Percentiles rank a stretch among this genome's conserved stretches.
phyloP scores from a whole-genome alignment of 2,329 filamentous ascomycete genomes.

The Epichloe aotearoae region DNA sequence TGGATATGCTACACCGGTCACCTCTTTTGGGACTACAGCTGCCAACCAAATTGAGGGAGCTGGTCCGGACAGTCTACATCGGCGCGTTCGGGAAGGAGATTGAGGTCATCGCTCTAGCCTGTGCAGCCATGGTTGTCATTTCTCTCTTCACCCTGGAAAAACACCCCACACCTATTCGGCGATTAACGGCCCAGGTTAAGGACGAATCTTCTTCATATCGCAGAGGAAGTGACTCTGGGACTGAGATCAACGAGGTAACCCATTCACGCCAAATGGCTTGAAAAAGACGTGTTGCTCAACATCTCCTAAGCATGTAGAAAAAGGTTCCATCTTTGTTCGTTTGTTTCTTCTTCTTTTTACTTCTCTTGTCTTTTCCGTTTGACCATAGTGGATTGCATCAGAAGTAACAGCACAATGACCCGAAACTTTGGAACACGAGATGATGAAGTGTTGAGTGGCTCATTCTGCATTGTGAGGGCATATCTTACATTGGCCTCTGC shows the following conservation, averaged over 20 bases:
- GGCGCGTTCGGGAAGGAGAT: constrained; percentile 32
- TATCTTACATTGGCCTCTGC: background rate
- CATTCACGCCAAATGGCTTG: constrained; percentile 10
- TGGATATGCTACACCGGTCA: constrained; percentile 31
- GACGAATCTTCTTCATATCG: constrained; percentile 16
- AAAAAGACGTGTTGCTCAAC: background rate
- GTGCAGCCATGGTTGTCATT: constrained; percentile 28
- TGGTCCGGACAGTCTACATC: constrained; percentile 29
- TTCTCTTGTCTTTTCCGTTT: background rate
- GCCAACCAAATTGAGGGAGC: constrained; percentile 17
- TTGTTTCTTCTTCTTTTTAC: background rate
- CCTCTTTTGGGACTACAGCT: constrained; percentile 26
- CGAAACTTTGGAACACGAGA: background rate
- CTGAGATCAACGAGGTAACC: constrained; percentile 21
- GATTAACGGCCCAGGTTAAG: constrained; percentile 16
- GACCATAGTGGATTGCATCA: background rate
- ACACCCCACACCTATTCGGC: constrained; percentile 23
- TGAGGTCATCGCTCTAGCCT: constrained; percentile 31
- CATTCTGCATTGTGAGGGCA: background rate
- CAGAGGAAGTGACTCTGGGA: constrained; percentile 24
- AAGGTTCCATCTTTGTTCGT: background rate
- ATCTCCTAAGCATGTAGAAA: background rate
- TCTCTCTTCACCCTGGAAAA: constrained; percentile 32
- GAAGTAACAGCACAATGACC: background rate
- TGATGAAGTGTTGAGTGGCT: background rate